Evolutionary conservation across 345 rosid species (phyloP).

Genomic region (Gossypium bickii): DNA sequence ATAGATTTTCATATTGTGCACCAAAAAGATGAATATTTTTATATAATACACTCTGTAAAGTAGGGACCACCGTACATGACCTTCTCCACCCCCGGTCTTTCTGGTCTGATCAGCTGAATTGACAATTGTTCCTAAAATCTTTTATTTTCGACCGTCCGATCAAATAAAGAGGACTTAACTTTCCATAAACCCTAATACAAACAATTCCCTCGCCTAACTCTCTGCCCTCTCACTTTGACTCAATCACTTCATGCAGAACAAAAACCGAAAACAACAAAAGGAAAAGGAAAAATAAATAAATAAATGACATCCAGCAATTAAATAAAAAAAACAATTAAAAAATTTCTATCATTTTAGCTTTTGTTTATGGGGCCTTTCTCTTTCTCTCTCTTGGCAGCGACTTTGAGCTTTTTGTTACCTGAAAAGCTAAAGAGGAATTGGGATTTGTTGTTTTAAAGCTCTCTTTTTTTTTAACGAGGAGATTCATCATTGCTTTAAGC

Average conservation of each 20-base stretch:
- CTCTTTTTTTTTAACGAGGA: neutral
- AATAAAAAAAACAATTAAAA: neutral
- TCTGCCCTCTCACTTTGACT: slow-evolving; percentile 16
- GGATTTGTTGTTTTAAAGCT: neutral
- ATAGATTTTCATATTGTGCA: too few species aligned
- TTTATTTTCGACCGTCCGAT: slow-evolving; percentile 42
- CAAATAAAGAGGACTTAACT: neutral
- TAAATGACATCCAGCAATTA: slow-evolving; percentile 15
- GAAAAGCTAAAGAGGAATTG: neutral
- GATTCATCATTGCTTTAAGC: neutral
- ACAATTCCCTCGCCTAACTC: neutral
- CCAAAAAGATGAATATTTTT: too few species aligned
- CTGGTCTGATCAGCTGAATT: slow-evolving; percentile 18
- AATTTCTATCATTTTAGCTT: neutral
- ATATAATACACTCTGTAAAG: neutral
- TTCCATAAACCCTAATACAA: neutral
- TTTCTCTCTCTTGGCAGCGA: neutral
- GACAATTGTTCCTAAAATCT: neutral
- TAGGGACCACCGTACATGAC: slow-evolving; percentile 33
- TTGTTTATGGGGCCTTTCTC: neutral
- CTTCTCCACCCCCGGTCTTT: slow-evolving; percentile 29
- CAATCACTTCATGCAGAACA: slow-evolving; percentile 12
- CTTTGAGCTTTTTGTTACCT: neutral
- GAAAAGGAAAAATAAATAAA: neutral
- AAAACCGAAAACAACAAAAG: neutral